A percentile compares a stretch with the other conserved stretches of the same genome.
Conservation (phyloP, 2,329 filamentous ascomycete genomes). For the Botrytis sinoallii region DNA sequence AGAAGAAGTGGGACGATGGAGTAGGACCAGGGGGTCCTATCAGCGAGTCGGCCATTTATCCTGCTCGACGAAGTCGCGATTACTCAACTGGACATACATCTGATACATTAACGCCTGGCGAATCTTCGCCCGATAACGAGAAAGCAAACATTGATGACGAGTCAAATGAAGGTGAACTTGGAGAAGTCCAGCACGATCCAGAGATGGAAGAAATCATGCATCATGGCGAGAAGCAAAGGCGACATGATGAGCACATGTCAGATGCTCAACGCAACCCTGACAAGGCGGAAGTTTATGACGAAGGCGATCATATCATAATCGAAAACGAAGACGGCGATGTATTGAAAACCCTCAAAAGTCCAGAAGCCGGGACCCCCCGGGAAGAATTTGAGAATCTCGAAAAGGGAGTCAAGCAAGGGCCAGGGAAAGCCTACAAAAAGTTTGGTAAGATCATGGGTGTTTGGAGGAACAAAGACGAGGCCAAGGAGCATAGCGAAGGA, state of each 20-base stretch:
- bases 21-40: conserved; percentile 82
- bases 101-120: conserved; percentile 36
- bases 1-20: conserved; percentile 67
- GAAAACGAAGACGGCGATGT: conserved; percentile 89
- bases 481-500: conserved; percentile 35
- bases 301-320: conserved; percentile 74
- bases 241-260: conserved; percentile 35
- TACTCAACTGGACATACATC: conserved; percentile 32
- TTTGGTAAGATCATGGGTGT: conserved; percentile 35
- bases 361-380: neutral
- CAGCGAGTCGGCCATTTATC: conserved; percentile 83
- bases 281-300: conserved; percentile 69
- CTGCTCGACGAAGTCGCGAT: conserved; percentile 43
- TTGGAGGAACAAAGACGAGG: conserved; percentile 40
- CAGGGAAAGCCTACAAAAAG: conserved; percentile 25
- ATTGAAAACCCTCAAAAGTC: conserved; percentile 56
- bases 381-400: conserved; percentile 44
- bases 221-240: conserved; percentile 37
- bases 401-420: conserved; percentile 39
- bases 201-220: conserved; percentile 39
- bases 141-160: conserved; percentile 36
- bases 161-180: conserved; percentile 34
- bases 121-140: conserved; percentile 31
- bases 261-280: conserved; percentile 35
- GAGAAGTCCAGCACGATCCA: conserved; percentile 38